Base-by-base conservation (phyloP, 2,329 filamentous ascomycete genomes). In the Microdochium paspali region DNA sequence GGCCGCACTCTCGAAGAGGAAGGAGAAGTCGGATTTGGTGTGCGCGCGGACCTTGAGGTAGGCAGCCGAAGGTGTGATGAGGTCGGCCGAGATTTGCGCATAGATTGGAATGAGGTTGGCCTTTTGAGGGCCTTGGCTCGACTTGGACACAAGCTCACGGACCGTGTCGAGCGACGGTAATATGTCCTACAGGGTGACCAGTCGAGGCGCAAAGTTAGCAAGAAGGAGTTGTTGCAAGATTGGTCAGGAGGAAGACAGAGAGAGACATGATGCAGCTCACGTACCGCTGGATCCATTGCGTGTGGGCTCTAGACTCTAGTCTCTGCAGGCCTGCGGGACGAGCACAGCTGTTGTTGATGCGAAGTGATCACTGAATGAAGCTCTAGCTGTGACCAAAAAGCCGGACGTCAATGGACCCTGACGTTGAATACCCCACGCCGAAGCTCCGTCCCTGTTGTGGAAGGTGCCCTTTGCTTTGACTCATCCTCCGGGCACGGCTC, bases 1-100 rank as follows among this genome's bases (percentile, higher is more conserved):
- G 21, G 90, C 90, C 24, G 91, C 93, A 59, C 90, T 95, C 69
- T 98, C 93, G 66, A 95, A 95, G 44, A 98, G 80, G 64, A 96
- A 97, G 3, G 91, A 96, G 59, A 88, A 82, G 56, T 87, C 83
- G 44, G 86, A 87, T 55, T 77, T 71, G 25, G 78, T 85, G 74
- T 85, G 82, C 52, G 82, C 77, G 30, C 87, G 84, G 56, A 96
- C 77, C 69, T 96, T 97, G 55, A 98, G 78, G 67, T 97, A 98
- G 56, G 94, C 91, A 52, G 87, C 80, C n/a, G 89, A 91, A 3
- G 93, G 93, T 1, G 91, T 98, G 64, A 97, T 78, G 56, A 97
- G 84, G 66, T 96, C 91, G 57, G 91, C 91, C 5, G 89, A 82
- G 57, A 95, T 89, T 54, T 90, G 87, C 24, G 86, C 83, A 66